These are phyloP conservation scores for Amaranthus cruentus DNA, from an alignment of 148 eudicot genomes.

Conservation along the genomic window DNA sequence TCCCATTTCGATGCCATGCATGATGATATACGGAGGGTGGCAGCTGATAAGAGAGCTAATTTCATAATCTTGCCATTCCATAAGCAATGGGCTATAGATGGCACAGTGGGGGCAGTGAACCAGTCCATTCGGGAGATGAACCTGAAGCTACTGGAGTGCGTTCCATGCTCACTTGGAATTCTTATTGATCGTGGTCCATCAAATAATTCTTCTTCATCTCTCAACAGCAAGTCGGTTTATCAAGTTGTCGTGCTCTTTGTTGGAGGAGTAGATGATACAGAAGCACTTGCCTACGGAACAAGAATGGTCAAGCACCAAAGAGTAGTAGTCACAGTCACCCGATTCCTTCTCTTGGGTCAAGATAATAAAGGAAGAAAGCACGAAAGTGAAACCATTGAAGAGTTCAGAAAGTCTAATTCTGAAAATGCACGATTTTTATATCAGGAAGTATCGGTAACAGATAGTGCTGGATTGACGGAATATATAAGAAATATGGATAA, in stretches of 20 bases:
- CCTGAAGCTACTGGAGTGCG: slow-evolving; percentile 31
- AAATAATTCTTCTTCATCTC: slow-evolving; percentile 31
- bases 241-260: slow-evolving; percentile 55
- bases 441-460: slow-evolving; percentile 48
- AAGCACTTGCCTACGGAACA: slow-evolving; percentile 56
- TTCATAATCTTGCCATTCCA: slow-evolving; percentile 62
- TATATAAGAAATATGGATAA: slow-evolving; percentile 32
- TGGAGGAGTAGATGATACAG: slow-evolving; percentile 64
- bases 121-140: slow-evolving; percentile 37
- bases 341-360: slow-evolving; percentile 46
- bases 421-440: slow-evolving; percentile 39
- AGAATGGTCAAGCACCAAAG: slow-evolving; percentile 50
- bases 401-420: slow-evolving; percentile 24
- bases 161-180: slow-evolving; percentile 66
- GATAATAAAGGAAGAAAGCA: slow-evolving; percentile 43
- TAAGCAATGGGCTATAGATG: slow-evolving; percentile 57
- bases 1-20: slow-evolving; percentile 44
- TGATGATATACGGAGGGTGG: slow-evolving; percentile 56
- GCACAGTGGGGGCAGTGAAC: slow-evolving; percentile 30
- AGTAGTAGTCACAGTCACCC: slow-evolving; percentile 44
- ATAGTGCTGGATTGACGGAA: slow-evolving; percentile 49
- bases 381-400: slow-evolving; percentile 37
- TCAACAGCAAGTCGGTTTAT: slow-evolving; percentile 28
- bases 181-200: slow-evolving; percentile 53
- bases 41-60: slow-evolving; percentile 40